Evolutionary conservation across 371 early-diverging fungal species (phyloP).

Genomic region (Rhizopus arrhizus): DNA sequence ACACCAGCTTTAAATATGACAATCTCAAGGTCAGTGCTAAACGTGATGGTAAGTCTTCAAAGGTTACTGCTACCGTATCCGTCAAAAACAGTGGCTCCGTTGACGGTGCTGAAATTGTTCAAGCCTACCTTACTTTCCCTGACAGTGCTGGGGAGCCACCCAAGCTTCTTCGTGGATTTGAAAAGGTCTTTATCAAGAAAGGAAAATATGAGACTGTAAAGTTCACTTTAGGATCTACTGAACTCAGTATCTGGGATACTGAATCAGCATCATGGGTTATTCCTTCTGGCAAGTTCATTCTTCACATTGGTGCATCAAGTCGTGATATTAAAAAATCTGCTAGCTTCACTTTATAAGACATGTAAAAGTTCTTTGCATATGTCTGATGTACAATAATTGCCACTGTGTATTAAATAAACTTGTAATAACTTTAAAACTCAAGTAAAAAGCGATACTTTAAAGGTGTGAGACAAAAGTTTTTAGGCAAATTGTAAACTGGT

Average conservation of each 20-base stretch:
- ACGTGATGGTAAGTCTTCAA: not conserved
- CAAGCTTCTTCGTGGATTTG: conserved; percentile 56
- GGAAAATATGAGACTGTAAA: conserved; percentile 27
- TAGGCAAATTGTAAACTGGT: too few relatives aligned
- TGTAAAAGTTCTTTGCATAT: too few relatives aligned
- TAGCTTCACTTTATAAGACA: conserved; percentile 13
- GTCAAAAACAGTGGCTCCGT: conserved; percentile 52
- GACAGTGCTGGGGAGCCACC: conserved; percentile 44
- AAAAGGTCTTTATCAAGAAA: conserved; percentile 43
- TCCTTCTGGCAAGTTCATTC: conserved; percentile 42
- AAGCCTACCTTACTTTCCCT: conserved; percentile 58
- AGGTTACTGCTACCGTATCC: conserved; percentile 30
- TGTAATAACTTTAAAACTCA: too few relatives aligned
- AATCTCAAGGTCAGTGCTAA: conserved; percentile 13
- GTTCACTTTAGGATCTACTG: conserved; percentile 35
- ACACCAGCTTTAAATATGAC: conserved; percentile 55
- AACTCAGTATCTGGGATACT: conserved; percentile 50
- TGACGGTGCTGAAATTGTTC: conserved; percentile 58
- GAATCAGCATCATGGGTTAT: conserved; percentile 35
- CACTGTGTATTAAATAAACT: too few relatives aligned
- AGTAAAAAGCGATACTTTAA: too few relatives aligned
- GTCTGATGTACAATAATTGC: too few relatives aligned
- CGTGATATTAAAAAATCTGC: conserved; percentile 43
- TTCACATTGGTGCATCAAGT: conserved; percentile 52
- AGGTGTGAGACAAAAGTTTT: too few relatives aligned